Evolutionary conservation across 73 alveolate genomes (phyloP).

Genomic region (Uronychia binucleata): DNA sequence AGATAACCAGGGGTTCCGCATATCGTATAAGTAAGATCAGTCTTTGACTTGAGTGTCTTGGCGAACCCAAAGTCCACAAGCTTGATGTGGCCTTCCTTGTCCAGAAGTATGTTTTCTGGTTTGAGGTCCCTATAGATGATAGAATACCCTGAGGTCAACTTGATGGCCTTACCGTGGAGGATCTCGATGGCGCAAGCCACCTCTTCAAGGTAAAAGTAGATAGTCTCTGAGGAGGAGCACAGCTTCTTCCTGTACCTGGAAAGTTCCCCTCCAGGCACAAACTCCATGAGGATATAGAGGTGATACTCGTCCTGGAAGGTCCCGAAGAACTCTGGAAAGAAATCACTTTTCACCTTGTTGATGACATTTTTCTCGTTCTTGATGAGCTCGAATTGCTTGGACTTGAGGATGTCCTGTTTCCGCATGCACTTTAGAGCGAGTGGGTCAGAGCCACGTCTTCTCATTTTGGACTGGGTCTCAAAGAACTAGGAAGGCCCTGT

Average conservation of each 20-base stretch:
- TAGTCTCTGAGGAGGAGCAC: conserved; percentile 41
- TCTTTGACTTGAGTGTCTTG: conserved; percentile 5
- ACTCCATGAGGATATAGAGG: conserved; percentile 87
- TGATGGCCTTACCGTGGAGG: neutral
- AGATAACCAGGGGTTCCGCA: conserved; percentile 42
- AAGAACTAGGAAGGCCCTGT: neutral
- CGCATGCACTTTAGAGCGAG: neutral
- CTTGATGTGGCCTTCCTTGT: conserved; percentile 2
- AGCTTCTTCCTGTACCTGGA: conserved; percentile 53
- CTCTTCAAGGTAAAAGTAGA: neutral
- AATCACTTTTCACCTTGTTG: neutral
- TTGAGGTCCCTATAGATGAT: conserved; percentile 46
- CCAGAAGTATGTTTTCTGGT: conserved; percentile 86
- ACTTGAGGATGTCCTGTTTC: neutral
- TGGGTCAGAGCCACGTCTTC: no score
- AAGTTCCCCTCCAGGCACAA: conserved; percentile 96
- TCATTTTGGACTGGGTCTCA: neutral
- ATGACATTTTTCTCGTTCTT: conserved; percentile 1
- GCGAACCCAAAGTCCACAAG: conserved; percentile 39
- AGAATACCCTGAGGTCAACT: neutral
- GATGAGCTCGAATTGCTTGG: conserved; percentile 3
- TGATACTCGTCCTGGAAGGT: conserved; percentile 2
- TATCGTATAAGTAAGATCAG: neutral
- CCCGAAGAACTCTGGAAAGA: neutral
- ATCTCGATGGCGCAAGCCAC: neutral